These are phyloP conservation scores for Pseudoperonospora humuli DNA, from an alignment of 352 stramenopile genomes.

Conservation along the genomic window DNA sequence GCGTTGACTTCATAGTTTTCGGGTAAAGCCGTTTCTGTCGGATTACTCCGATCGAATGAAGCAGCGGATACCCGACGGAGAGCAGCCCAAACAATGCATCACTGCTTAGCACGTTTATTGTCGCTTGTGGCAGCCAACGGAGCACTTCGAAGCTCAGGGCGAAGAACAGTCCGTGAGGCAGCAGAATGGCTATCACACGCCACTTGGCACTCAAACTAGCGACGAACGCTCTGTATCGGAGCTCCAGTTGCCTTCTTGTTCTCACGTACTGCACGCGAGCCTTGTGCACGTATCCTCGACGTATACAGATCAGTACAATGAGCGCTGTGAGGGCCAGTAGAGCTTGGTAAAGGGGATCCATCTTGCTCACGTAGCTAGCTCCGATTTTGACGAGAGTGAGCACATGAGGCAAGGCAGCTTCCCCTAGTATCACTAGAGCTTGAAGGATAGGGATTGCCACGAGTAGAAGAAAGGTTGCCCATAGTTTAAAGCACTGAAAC, in stretches of 20 bases:
- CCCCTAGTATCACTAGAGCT: conserved; percentile 30
- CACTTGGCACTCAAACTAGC: conserved; percentile 64
- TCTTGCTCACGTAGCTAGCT: conserved; percentile 34
- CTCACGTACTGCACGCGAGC: conserved; percentile 40
- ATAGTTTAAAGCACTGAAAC: conserved; percentile 55
- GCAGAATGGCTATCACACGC: conserved; percentile 41
- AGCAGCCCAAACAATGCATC: conserved; percentile 53
- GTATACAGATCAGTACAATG: conserved; percentile 42
- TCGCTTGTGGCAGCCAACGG: conserved; percentile 38
- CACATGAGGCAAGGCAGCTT: conserved; percentile 61
- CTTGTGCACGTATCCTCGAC: conserved; percentile 59
- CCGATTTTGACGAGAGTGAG: conserved; percentile 30
- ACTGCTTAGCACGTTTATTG: conserved; percentile 47
- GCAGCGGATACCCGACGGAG: conserved; percentile 53
- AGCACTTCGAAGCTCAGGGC: conserved; percentile 47
- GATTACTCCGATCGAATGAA: conserved; percentile 58
- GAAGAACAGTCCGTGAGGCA: conserved; percentile 68
- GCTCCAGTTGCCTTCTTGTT: conserved; percentile 39
- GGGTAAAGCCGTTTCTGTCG: conserved; percentile 42
- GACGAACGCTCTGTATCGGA: conserved; percentile 64
- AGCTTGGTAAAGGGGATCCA: conserved; percentile 60
- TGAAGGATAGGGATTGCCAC: conserved; percentile 39
- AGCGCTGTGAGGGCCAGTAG: conserved; percentile 22
- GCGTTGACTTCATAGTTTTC: conserved; percentile 17
- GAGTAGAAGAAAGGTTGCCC: conserved; percentile 46